Evolutionary conservation across 345 rosid species (phyloP), one percentile per base, ranked within the genome.

Genomic region (Psidium friedrichsthalianum): DNA sequence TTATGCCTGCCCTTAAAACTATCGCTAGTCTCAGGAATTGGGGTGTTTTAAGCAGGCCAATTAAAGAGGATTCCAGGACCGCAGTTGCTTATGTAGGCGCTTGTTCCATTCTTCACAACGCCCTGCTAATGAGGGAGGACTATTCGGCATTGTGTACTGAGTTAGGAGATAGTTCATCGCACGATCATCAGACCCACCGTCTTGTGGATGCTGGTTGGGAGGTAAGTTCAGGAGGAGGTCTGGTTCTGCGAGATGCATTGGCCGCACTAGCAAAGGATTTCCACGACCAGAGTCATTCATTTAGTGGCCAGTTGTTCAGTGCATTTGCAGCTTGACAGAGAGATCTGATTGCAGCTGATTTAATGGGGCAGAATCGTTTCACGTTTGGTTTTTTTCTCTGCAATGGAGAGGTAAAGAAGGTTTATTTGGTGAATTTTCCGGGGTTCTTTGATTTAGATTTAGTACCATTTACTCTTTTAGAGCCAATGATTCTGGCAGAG

Each of bases 41-140:
- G 97, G 94, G 93, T 42, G 91, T 91, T 84, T 86, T 94, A 87
- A 86, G 88, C 42, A 83, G 51, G 84, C 92, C 95, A 36, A 88
- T 94, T 10, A 55, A 90, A 44, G 97, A 94, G 83, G 95, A 92
- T 42, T 85, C 87, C 16, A 92, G 89, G 91, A 86, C 90, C 25
- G 91, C 91, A 1, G 95, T 93, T 61, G 95, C 92, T 76, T 86
- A 89, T 8, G 89, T 92, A 1, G 95, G 92, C 2, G 95, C 94
- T 1, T 93, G 95, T 82, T 90, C 97, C 0, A 94, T 94, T 87
- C 91, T 94, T 82, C 95, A 93, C 64, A 94, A 93, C 85, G 94
- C 88, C 20, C 84, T 93, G 87, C 86, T 94, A 6, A 90, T 92
- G 92, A 91, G 95, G 84, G 95, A 91, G 83, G 97, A 92, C 83